Base-by-base conservation (phyloP, 2,329 filamentous ascomycete species). In the Blastomyces percursus region DNA sequence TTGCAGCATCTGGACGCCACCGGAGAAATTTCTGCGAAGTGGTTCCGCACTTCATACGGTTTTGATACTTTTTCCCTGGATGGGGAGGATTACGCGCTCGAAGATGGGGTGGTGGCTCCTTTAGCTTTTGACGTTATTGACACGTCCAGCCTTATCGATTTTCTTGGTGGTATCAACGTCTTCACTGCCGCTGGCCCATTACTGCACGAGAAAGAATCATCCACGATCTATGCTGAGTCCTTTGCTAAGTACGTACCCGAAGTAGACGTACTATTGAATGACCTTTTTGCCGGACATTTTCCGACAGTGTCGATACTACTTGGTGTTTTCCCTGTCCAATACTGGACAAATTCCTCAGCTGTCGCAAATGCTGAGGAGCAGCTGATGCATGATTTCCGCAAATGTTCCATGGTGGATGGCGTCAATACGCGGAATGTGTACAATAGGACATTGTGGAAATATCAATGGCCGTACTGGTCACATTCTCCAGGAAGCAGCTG, bases 81-180 rank as follows among this genome's bases (percentile, higher is more conserved):
- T 56, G 55, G 69, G 1, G 64, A 63, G 1, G 74, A 76, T 3
- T 84, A 84, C 65, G 69, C 71, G 1, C 65, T 66, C 32, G 32
- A 35, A 3, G 61, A 60, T 27, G 30, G 42, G n/a, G 27, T 30
- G n/a, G 27, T 30, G n/a, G 78, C 75, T 0, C 79, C 81, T 0
- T 70, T 66, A 4, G 54, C 61, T 3, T 87, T 86, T 66, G 78
- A 85, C 67, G 73, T 81, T 3, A 81, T 87, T 61, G 83, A 87
- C 64, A 84, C 82, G 0, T 83, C 70, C 61, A 79, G 78, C 60
- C 70, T 83, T 12, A 69, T 73, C 1, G 79, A 81, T 62, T 73
- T 77, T 59, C 24, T 79, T 8, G 80, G 79, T 21, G 63, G 69
- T 12, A 62, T 83, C 9, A 81, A 81, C 64, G 12, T 82, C 19